Conservation (phyloP, 768 basidiomycete genomes). For the Leccinellum rugosiceps region DNA sequence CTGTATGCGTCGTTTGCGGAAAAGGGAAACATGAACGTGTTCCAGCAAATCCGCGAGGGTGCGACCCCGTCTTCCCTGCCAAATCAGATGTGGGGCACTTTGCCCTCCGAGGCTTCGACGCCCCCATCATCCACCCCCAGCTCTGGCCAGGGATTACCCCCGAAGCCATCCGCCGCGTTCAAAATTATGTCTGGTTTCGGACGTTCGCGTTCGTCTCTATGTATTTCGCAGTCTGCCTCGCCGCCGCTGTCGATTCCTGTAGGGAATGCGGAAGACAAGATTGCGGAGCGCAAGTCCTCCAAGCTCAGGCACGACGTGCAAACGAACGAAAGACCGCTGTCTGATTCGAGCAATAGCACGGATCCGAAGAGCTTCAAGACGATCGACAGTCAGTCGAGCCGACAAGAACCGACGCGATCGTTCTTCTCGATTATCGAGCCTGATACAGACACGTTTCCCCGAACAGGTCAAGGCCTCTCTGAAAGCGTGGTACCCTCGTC, state of each 20-base stretch:
- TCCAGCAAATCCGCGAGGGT: slow-evolving; percentile 51
- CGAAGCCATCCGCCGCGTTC: slow-evolving; percentile 56
- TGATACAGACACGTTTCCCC: slow-evolving; percentile 22
- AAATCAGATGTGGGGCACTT: slow-evolving; percentile 32
- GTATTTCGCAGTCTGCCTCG: slow-evolving; percentile 20
- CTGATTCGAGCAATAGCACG: slow-evolving; percentile 59
- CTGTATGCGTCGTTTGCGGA: slow-evolving; percentile 77
- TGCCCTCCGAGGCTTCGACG: slow-evolving; percentile 57
- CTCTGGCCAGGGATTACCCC: slow-evolving; percentile 21
- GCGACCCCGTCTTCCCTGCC: slow-evolving; percentile 16
- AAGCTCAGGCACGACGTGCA: slow-evolving; percentile 36
- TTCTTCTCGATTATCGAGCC: slow-evolving; percentile 33
- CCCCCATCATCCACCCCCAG: slow-evolving; percentile 31
- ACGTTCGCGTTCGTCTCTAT: slow-evolving; percentile 57
- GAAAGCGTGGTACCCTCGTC: slow-evolving; percentile 22
- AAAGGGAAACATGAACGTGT: slow-evolving; percentile 55
- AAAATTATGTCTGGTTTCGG: slow-evolving; percentile 65
- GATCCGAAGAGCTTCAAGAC: slow-evolving; percentile 57
- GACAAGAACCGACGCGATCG: slow-evolving; percentile 36
- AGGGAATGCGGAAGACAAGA: slow-evolving; percentile 21
- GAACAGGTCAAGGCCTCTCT: slow-evolving; percentile 9
- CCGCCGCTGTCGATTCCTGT: slow-evolving; percentile 29
- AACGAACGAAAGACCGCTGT: slow-evolving; percentile 49
- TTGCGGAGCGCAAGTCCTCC: slow-evolving; percentile 32
- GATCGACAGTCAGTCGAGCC: slow-evolving; percentile 43